Evolutionary conservation across 108 stramenopile species (phyloP).

Genomic region (Cylindrotheca fusiformis): DNA sequence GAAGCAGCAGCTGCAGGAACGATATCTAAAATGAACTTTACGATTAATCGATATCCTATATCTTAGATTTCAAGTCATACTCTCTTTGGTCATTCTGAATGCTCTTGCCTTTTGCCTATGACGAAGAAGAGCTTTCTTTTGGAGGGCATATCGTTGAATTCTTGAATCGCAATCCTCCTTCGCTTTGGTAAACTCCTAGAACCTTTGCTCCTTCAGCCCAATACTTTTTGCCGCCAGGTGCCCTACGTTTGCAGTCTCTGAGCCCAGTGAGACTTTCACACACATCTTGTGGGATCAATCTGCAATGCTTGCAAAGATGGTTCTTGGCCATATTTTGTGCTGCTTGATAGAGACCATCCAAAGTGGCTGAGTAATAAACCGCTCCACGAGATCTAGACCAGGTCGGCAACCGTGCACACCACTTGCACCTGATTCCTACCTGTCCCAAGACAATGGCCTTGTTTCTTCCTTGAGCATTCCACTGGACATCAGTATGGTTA

Average conservation of each 20-base stretch:
- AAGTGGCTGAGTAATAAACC: slow-evolving; percentile 32
- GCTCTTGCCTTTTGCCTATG: no score
- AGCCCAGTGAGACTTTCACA: slow-evolving; percentile 2
- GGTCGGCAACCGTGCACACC: slow-evolving; percentile 13
- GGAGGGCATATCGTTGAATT: neutral
- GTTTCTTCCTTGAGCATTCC: slow-evolving; percentile 28
- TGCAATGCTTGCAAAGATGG: slow-evolving; percentile 21
- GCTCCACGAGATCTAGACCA: slow-evolving; percentile 26
- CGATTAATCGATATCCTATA: no score
- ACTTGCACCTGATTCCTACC: slow-evolving; percentile 29
- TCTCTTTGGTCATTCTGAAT: no score
- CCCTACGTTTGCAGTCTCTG: slow-evolving; percentile 25
- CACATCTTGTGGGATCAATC: slow-evolving; percentile 16
- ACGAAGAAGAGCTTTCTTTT: no score
- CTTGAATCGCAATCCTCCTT: slow-evolving; percentile 5
- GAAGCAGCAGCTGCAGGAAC: no score
- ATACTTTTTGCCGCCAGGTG: slow-evolving; percentile 38
- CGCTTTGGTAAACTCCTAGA: slow-evolving; percentile 30
- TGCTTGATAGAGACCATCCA: slow-evolving; percentile 37
- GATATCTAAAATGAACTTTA: no score
- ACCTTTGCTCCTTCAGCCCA: slow-evolving; percentile 34
- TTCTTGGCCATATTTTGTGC: slow-evolving; percentile 38
- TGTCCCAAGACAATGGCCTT: slow-evolving; percentile 22
- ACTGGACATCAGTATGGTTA: slow-evolving; percentile 7
- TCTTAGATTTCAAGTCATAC: no score